These are phyloP conservation scores for Rhizopogon rudus DNA, from an alignment of 768 basidiomycete species.

Conservation along the genomic window DNA sequence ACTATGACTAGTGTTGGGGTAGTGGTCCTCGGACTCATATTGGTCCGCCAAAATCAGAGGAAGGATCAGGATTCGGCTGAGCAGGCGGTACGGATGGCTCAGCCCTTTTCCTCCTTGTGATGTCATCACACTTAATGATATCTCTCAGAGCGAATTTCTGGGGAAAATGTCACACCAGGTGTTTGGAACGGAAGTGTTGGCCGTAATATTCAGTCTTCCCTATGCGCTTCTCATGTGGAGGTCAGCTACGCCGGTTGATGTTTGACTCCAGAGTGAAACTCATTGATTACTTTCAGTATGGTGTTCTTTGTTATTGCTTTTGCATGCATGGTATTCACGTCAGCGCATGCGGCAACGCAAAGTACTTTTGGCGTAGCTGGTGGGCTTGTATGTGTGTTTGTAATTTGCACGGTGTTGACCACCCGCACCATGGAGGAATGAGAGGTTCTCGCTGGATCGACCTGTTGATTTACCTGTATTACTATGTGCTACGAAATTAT, in stretches of 20 bases:
- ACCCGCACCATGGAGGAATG: not conserved
- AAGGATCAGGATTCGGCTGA: slow-evolving; percentile 16
- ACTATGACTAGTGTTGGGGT: slow-evolving; percentile 29
- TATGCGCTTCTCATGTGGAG: slow-evolving; percentile 25
- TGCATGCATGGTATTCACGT: not conserved
- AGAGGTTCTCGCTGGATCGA: not conserved
- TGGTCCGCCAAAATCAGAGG: slow-evolving; percentile 32
- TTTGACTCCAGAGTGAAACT: not conserved
- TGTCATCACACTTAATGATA: not conserved
- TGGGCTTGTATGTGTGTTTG: not conserved
- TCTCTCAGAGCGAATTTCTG: slow-evolving; percentile 13
- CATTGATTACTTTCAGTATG: not conserved
- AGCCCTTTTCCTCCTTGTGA: not conserved
- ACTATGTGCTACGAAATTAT: not conserved
- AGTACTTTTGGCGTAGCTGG: not conserved
- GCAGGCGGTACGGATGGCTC: slow-evolving; percentile 22
- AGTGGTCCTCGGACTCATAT: slow-evolving; percentile 30
- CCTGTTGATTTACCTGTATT: too few relatives aligned
- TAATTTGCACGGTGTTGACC: not conserved
- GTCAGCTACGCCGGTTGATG: slow-evolving; percentile 9
- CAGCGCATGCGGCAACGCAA: not conserved
- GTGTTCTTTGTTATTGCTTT: not conserved
- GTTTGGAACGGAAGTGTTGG: slow-evolving; percentile 20
- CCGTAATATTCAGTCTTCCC: slow-evolving; percentile 27
- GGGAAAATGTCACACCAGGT: slow-evolving; percentile 3